These are phyloP conservation scores for Venturia nashicola DNA, from an alignment of 2,329 filamentous ascomycete species.

Conservation along the genomic window DNA sequence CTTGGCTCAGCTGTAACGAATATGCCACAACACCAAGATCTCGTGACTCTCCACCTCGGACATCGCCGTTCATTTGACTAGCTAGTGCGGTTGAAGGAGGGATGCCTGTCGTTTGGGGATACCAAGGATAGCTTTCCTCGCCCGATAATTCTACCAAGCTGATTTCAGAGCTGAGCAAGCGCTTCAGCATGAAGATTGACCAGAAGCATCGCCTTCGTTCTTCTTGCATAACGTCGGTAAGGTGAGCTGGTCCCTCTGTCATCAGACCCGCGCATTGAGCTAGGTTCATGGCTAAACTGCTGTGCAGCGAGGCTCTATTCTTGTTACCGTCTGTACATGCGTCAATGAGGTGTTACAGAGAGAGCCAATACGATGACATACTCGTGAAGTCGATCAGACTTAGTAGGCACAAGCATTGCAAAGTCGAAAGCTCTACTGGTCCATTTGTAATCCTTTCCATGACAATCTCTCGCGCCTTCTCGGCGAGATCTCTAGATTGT, in stretches of 20 bases:
- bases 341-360: background rate
- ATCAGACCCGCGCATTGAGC: conserved; percentile 33
- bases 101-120: conserved; percentile 25
- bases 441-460: conserved; percentile 28
- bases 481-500: conserved; percentile 14
- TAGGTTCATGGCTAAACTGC: conserved; percentile 33
- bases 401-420: conserved; percentile 29
- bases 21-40: conserved; percentile 34
- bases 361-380: conserved; percentile 13
- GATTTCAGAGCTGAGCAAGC: conserved; percentile 15
- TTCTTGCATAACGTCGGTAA: conserved; percentile 15
- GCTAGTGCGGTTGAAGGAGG: conserved; percentile 15
- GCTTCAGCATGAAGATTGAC: conserved; percentile 21
- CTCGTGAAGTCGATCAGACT: conserved; percentile 30
- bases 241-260: conserved; percentile 18
- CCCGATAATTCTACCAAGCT: conserved; percentile 27
- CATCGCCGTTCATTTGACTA: conserved; percentile 14
- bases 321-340: conserved; percentile 30
- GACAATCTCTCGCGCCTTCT: conserved; percentile 23
- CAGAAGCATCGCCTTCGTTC: conserved; percentile 23
- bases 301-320: conserved; percentile 31
- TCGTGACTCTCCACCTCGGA: conserved; percentile 11
- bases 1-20: conserved; percentile 33
- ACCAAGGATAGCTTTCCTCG: conserved; percentile 21
- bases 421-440: conserved; percentile 29